phyloP scores from a whole-genome alignment of 2,329 filamentous ascomycete genomes.

The Hypoxylon sp. region DNA sequence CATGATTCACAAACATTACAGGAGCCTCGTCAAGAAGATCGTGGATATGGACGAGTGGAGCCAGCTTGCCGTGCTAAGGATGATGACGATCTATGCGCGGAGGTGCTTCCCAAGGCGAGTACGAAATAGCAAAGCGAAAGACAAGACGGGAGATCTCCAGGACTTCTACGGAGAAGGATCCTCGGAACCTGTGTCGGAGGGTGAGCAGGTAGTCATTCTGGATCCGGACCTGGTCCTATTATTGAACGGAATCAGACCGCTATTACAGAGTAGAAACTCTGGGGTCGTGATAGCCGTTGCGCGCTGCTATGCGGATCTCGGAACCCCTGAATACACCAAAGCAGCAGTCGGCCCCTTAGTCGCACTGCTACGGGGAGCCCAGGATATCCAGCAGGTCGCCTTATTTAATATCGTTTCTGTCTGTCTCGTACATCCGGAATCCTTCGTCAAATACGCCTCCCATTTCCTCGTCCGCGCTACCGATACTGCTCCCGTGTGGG shows the following conservation, averaged over 20 bases:
- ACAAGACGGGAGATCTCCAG: conserved; percentile 57
- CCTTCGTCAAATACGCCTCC: conserved; percentile 87
- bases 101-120: conserved; percentile 83
- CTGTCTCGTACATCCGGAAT: conserved; percentile 74
- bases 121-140: conserved; percentile 58
- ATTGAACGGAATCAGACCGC: conserved; percentile 79
- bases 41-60: conserved; percentile 99
- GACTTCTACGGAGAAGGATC: conserved; percentile 83
- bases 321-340: conserved; percentile 77
- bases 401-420: conserved; percentile 97
- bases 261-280: conserved; percentile 91
- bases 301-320: conserved; percentile 84
- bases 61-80: conserved; percentile 80
- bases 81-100: conserved; percentile 86
- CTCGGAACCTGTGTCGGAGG: conserved; percentile 53
- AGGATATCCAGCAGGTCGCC: conserved; percentile 88
- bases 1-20: conserved; percentile 89
- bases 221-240: conserved; percentile 86
- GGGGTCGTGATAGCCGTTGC: conserved; percentile 90
- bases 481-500: conserved; percentile 84
- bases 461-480: conserved; percentile 88
- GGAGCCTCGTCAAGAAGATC: conserved; percentile 82
- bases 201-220: conserved; percentile 67
- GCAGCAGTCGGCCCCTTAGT: conserved; percentile 83
- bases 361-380: conserved; percentile 81